Evolutionary conservation across 331 rosid genomes (phyloP).

Genomic region (Rhamnella rubrinervis): DNA sequence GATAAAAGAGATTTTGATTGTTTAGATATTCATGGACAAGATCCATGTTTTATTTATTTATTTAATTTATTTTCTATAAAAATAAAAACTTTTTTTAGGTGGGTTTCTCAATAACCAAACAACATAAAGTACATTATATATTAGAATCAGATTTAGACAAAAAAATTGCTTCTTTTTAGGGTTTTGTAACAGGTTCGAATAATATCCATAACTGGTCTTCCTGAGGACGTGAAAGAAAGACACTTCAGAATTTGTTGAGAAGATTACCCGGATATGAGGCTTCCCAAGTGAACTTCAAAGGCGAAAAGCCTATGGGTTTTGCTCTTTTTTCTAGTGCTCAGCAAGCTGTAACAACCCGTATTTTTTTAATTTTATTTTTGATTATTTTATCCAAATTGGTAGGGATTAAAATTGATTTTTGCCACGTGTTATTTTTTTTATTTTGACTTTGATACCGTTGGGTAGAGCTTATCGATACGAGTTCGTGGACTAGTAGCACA

Average conservation of each 20-base stretch:
- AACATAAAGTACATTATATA: no score
- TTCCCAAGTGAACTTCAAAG: constrained; percentile 86
- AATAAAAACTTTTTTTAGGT: not conserved
- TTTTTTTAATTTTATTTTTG: no score
- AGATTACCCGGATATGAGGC: constrained; percentile 99
- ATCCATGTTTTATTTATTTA: not conserved
- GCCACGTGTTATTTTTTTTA: no score
- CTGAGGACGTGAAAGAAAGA: constrained; percentile 91
- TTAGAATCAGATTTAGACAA: not conserved
- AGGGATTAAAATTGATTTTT: no score
- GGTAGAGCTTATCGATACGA: no score
- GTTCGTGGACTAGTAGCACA: no score
- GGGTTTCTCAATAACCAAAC: not conserved
- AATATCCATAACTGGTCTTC: constrained; percentile 90
- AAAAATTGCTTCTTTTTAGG: not conserved
- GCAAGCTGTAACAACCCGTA: no score
- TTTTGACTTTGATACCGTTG: no score
- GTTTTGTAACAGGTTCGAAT: constrained; percentile 67
- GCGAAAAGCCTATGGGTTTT: constrained; percentile 97
- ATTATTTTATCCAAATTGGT: no score
- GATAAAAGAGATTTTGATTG: no score
- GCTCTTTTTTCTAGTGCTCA: constrained; percentile 76
- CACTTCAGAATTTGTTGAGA: constrained; percentile 80
- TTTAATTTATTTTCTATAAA: not conserved
- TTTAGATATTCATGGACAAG: no score